phyloP scores from a whole-genome alignment of 805 yeast genomes.

The Suhomyces sp. region DNA sequence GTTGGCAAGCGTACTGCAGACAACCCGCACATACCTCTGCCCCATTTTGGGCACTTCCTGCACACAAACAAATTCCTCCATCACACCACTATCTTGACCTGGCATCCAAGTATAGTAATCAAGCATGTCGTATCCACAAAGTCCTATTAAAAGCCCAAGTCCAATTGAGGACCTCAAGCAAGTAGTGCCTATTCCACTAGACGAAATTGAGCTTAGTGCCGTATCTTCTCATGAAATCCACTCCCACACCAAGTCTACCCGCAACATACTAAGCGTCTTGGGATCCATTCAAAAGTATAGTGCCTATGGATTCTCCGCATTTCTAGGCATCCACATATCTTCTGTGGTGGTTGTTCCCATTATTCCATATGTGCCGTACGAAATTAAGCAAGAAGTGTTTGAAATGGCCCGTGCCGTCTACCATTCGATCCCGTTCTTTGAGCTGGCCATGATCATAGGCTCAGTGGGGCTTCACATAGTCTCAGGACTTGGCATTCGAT shows the following conservation, averaged over 20 bases:
- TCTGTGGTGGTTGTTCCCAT: constrained; percentile 56
- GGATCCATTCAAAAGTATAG: constrained; percentile 53
- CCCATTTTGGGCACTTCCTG: not conserved
- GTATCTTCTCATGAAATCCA: not conserved
- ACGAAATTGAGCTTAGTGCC: not conserved
- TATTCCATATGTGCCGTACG: constrained; percentile 33
- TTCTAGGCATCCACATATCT: constrained; percentile 55
- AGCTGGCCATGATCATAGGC: constrained; percentile 46
- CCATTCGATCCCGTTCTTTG: constrained; percentile 49
- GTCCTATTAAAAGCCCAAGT: not conserved
- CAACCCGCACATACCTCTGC: not conserved
- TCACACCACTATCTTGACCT: not conserved
- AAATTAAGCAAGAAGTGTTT: constrained; percentile 50
- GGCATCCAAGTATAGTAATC: not conserved
- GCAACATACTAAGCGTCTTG: not conserved
- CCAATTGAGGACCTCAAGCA: not conserved
- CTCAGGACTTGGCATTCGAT: constrained; percentile 50
- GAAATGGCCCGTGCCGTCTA: constrained; percentile 62
- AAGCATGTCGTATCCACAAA: constrained; percentile 1
- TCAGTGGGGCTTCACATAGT: constrained; percentile 47
- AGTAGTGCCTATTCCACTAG: not conserved
- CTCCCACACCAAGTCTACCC: not conserved
- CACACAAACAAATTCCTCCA: not conserved
- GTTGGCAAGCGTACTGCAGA: not conserved
- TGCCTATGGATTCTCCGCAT: constrained; percentile 54